Evolutionary conservation across 805 yeast genomes (phyloP).

Genomic region (Priceomyces medius): DNA sequence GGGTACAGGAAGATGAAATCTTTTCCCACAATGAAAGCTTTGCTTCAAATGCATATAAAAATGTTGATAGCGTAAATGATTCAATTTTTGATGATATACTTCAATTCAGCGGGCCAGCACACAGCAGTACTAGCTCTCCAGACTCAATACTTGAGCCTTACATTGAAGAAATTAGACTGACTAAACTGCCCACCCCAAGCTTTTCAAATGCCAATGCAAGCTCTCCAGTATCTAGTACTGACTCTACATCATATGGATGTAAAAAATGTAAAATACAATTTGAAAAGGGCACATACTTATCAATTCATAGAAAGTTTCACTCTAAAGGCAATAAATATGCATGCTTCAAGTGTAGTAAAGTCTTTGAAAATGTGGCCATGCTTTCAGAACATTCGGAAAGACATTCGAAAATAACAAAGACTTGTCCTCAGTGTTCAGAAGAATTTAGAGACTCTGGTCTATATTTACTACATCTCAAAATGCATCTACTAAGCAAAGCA

Average conservation of each 20-base stretch:
- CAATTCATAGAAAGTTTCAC: conserved; percentile 10
- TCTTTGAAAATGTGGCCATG: not conserved
- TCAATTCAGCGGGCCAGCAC: not conserved
- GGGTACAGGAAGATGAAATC: too few relatives aligned
- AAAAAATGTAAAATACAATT: conserved; percentile 1
- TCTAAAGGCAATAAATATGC: not conserved
- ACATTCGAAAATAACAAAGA: not conserved
- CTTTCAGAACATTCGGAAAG: conserved; percentile 8
- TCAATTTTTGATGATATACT: conserved; percentile 2
- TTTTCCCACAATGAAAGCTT: not conserved
- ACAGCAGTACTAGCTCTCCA: not conserved
- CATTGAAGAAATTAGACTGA: not conserved
- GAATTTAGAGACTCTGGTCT: conserved; percentile 4
- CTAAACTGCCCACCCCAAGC: not conserved
- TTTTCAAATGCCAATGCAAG: not conserved
- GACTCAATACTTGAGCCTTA: conserved; percentile 1
- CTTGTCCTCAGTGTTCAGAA: conserved; percentile 7
- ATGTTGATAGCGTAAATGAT: not conserved
- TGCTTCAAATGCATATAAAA: not conserved
- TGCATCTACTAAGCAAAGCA: conserved; percentile 7
- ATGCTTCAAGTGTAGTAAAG: conserved; percentile 7
- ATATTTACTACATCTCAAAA: conserved; percentile 8
- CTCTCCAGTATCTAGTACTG: not conserved
- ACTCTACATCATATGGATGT: not conserved
- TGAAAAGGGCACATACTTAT: conserved; percentile 4